Conservation (phyloP, 23 red algal species). For the Gracilaria domingensis region DNA sequence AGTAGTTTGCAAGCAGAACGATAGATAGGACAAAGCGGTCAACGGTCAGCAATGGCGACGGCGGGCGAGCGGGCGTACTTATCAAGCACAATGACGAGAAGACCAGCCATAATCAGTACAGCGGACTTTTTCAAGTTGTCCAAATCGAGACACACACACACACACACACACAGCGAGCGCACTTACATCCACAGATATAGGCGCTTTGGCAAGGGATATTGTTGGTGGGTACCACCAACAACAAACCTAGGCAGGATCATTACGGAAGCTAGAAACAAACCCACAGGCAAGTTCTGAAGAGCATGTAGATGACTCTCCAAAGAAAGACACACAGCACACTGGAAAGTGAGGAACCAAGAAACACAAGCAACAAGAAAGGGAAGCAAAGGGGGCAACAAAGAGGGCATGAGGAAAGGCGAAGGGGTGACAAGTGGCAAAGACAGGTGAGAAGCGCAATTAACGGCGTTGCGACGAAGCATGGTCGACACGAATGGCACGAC, state of each 20-base stretch:
- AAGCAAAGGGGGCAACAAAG: background rate
- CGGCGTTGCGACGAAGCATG: constrained; percentile 63
- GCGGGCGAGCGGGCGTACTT: background rate
- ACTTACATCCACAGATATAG: too few species aligned
- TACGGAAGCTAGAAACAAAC: too few species aligned
- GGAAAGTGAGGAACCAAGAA: background rate
- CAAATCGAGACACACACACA: background rate
- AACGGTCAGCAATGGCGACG: background rate
- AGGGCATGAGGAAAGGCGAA: background rate
- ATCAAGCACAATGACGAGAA: background rate
- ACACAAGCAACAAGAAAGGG: background rate
- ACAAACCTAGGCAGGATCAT: background rate
- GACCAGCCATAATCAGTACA: too few species aligned
- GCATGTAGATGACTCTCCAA: background rate
- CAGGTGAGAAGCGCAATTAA: background rate
- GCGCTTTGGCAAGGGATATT: background rate
- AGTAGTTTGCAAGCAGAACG: constrained; percentile 24
- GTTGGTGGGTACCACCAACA: background rate
- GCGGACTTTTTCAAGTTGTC: too few species aligned
- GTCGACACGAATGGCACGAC: constrained; percentile 75
- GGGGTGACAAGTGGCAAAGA: background rate
- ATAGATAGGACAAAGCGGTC: background rate
- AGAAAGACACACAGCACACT: background rate
- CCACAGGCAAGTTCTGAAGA: background rate
- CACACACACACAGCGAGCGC: background rate